These are phyloP conservation scores for Moricandia moricandioides DNA, from an alignment of 345 rosid species.

Conservation along the genomic window DNA sequence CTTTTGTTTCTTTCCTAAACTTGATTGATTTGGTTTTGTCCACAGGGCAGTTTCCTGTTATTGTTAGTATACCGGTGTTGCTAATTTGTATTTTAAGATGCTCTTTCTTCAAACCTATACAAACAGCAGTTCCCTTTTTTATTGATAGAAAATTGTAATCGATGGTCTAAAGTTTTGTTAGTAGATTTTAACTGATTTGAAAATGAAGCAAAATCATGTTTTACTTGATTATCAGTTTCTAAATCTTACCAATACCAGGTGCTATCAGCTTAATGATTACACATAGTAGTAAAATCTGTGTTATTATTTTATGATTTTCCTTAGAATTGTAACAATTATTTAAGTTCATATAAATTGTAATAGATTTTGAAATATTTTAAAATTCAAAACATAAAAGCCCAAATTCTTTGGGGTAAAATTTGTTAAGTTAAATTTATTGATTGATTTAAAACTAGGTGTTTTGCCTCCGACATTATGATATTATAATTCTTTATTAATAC, in stretches of 20 bases:
- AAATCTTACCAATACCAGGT: not conserved
- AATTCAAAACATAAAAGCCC: not conserved
- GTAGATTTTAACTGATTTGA: not conserved
- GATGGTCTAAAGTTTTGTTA: not conserved
- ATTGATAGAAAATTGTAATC: not conserved
- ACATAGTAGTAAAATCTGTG: not conserved
- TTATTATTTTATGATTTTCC: not conserved
- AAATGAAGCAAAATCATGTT: not conserved
- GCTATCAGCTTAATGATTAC: not conserved
- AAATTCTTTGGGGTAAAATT: too few relatives aligned
- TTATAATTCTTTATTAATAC: too few relatives aligned
- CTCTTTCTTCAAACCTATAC: conserved; percentile 49
- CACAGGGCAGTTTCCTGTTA: conserved; percentile 42
- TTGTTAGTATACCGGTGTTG: conserved; percentile 36
- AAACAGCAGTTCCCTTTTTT: not conserved
- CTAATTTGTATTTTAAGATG: conserved; percentile 46
- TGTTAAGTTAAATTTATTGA: too few relatives aligned
- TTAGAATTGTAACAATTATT: not conserved
- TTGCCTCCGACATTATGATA: too few relatives aligned
- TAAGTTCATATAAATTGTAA: not conserved
- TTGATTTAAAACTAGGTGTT: too few relatives aligned
- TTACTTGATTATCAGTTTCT: not conserved
- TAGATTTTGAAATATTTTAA: not conserved
- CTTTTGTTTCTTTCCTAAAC: conserved; percentile 46
- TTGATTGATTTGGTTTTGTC: conserved; percentile 35